Conservation (phyloP, 495 filamentous ascomycete genomes). For the Aspergillus coremiiformis region DNA sequence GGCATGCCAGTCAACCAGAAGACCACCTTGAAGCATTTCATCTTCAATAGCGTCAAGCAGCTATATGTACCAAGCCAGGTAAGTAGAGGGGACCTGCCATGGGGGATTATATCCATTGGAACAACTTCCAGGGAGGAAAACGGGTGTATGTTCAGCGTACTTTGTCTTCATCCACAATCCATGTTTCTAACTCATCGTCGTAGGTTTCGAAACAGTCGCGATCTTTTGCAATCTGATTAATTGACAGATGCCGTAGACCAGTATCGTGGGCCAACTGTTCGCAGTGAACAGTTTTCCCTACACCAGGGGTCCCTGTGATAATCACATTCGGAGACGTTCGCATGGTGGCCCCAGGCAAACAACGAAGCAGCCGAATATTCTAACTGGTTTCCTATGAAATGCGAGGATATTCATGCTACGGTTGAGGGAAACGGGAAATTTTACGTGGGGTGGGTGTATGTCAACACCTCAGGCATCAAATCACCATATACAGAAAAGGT, state of each 20-base stretch:
- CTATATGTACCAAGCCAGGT: slow-evolving; percentile 34
- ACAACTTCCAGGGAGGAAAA: background rate
- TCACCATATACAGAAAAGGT: slow-evolving; percentile 4
- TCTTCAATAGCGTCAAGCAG: slow-evolving; percentile 85
- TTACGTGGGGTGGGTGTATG: background rate
- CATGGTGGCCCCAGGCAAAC: slow-evolving; percentile 19
- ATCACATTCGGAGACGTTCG: slow-evolving; percentile 80
- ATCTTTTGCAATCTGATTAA: slow-evolving; percentile 88
- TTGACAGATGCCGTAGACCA: slow-evolving; percentile 73
- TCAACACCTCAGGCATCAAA: slow-evolving; percentile 5
- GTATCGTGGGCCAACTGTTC: slow-evolving; percentile 66
- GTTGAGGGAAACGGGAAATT: slow-evolving; percentile 2
- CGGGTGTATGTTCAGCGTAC: slow-evolving; percentile 37
- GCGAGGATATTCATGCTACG: background rate
- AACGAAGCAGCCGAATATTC: background rate
- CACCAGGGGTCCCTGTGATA: slow-evolving; percentile 89
- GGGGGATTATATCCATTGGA: no score
- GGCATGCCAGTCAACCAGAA: slow-evolving; percentile 96
- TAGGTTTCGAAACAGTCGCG: slow-evolving; percentile 73
- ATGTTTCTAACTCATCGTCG: slow-evolving; percentile 76
- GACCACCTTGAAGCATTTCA: slow-evolving; percentile 70
- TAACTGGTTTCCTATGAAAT: background rate
- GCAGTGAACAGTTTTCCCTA: slow-evolving; percentile 88
- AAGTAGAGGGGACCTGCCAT: slow-evolving; percentile 10
- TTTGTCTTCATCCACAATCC: slow-evolving; percentile 97